Base-by-base conservation (phyloP, 345 rosid species). In the Citrus glauca region DNA sequence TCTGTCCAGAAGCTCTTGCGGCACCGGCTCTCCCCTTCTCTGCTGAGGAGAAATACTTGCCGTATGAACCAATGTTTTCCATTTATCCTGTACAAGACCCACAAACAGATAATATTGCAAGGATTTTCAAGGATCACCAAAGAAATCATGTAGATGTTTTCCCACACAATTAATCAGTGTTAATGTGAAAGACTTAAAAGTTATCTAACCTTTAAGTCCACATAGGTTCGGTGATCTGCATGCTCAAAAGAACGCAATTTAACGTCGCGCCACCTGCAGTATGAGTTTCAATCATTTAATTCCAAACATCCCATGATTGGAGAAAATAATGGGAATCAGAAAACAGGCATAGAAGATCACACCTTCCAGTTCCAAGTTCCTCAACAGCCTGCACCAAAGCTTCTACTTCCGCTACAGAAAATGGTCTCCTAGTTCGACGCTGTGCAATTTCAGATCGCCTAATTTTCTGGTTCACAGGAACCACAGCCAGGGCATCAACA, bases 1-100 rank as follows among this genome's bases (percentile, higher is more conserved):
- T 68, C 97, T 86, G 86, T 96, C 98, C 78, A 94, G 75, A 48
- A 96, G 87, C 61, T 88, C 93, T 86, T 94, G 99, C 7, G 99
- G 99, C 72, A 96, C 97, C 0, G 99, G 95, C 81, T 96, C 98
- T 7, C 99, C 99, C 86, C 99, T 86, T 79, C 99, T 84, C 78
- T 94, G 98, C 79, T 94, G 99, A 0, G 98, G 97, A 59, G 95
- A 81, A 0, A 95, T 95, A 84, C 86, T 87, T 16, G 99, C 97
- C 0, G 99, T 95, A 89, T 94, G 99, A 73, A 96, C 99, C 88
- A 94, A 72, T 8, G 99, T 94, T 85, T 96, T 96, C 99, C 99
- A 96, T 81, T 96, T 96, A 84, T 96, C 99, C 98, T 96, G 93
- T 80, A 81, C 17, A 33, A 28, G 22, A 56, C 69, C 40, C 27